Conservation (phyloP, 2,329 filamentous ascomycete genomes). For the Fusarium sp. region DNA sequence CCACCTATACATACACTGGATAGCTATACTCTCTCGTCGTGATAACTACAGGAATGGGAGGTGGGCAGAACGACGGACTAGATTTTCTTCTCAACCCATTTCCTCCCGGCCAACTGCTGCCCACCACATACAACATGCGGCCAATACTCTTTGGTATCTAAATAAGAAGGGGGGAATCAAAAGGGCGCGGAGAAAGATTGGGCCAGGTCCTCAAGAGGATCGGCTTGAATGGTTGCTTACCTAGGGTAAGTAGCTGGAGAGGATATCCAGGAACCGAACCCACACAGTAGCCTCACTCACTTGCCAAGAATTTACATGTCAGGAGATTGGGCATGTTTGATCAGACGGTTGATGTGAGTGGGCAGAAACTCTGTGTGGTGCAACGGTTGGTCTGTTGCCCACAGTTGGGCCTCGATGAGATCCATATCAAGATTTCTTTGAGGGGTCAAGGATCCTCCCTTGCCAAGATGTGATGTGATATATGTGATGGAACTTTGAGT, state of each 20-base stretch:
- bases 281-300: background rate
- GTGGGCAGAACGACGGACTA: background rate
- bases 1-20: background rate
- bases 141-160: background rate
- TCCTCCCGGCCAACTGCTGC: background rate
- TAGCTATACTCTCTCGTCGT: background rate
- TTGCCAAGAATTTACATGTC: background rate
- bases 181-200: background rate
- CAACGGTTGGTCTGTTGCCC: background rate
- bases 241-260: background rate
- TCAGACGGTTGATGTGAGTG: background rate
- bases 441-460: background rate
- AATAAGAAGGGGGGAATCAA: background rate
- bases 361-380: background rate
- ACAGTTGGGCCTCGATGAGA: background rate
- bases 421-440: background rate
- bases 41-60: background rate
- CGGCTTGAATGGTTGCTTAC: background rate
- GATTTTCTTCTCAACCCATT: background rate
- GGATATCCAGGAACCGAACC: background rate
- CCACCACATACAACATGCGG: too few relatives aligned
- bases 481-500: background rate
- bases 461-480: background rate
- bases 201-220: background rate
- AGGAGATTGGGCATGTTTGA: background rate